Percentiles rank a stretch among this genome's conserved stretches.
These are phyloP conservation scores for Candida suzukii DNA, from an alignment of 805 yeast genomes.

Conservation along the genomic window DNA sequence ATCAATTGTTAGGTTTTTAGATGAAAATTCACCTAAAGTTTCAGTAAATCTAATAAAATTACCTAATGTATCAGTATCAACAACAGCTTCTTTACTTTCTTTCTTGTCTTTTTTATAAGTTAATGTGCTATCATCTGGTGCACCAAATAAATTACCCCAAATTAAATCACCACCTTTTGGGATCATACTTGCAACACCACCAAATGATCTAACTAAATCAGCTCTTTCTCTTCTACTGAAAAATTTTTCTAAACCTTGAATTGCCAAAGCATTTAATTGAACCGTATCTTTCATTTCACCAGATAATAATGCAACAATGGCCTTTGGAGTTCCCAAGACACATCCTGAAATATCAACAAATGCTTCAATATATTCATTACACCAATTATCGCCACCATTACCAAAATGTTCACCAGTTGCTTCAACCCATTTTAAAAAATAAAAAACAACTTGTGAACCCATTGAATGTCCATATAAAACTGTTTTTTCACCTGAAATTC, in stretches of 20 bases:
- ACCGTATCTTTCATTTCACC: conserved; percentile 99
- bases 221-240: conserved; percentile 85
- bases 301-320: conserved; percentile 83
- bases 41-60: conserved; percentile 62
- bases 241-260: conserved; percentile 90
- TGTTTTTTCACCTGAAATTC: conserved; percentile 53
- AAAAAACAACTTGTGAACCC: conserved; percentile 89
- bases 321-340: conserved; percentile 90
- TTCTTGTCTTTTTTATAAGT: background rate
- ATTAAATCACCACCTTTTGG: conserved; percentile 91
- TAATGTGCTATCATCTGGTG: conserved; percentile 62
- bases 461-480: conserved; percentile 89
- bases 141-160: conserved; percentile 70
- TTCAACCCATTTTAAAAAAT: conserved; percentile 94
- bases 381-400: conserved; percentile 89
- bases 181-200: conserved; percentile 93
- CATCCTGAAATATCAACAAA: conserved; percentile 86
- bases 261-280: conserved; percentile 85
- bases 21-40: conserved; percentile 33
- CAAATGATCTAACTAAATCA: conserved; percentile 78
- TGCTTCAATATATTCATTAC: conserved; percentile 74
- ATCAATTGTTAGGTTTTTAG: conserved; percentile 52
- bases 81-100: background rate
- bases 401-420: conserved; percentile 77
- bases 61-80: conserved; percentile 38